A percentile compares a stretch with the other conserved stretches of the same genome.
Evolutionary conservation across 805 yeast species (phyloP).

Genomic region (Saccharomycopsis sp.): DNA sequence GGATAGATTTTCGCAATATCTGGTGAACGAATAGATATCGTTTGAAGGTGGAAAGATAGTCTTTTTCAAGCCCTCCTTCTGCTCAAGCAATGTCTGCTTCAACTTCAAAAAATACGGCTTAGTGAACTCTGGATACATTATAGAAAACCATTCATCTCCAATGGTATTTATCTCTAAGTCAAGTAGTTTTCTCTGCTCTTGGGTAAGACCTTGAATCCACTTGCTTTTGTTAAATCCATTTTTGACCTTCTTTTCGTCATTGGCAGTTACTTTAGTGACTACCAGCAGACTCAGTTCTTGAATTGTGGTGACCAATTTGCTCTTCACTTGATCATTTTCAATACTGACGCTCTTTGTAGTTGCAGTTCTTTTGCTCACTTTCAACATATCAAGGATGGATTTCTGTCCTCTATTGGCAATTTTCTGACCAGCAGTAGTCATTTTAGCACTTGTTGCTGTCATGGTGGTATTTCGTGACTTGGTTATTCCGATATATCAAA

Average conservation of each 20-base stretch:
- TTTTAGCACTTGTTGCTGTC: neutral
- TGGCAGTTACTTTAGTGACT: neutral
- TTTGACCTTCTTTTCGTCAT: neutral
- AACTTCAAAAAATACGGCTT: slow-evolving; percentile 78
- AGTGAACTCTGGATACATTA: slow-evolving; percentile 62
- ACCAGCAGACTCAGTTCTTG: neutral
- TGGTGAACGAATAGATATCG: slow-evolving; percentile 88
- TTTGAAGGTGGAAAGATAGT: slow-evolving; percentile 71
- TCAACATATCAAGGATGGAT: neutral
- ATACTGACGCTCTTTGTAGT: neutral
- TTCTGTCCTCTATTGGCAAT: neutral
- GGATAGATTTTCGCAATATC: slow-evolving; percentile 66
- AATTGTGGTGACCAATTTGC: neutral
- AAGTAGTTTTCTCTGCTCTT: slow-evolving; percentile 47
- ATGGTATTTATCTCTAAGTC: slow-evolving; percentile 62
- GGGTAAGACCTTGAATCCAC: slow-evolving; percentile 45
- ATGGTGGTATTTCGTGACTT: neutral
- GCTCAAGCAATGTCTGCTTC: slow-evolving; percentile 47
- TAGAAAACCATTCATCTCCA: slow-evolving; percentile 72
- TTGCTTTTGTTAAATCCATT: slow-evolving; percentile 29
- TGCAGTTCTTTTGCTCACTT: neutral
- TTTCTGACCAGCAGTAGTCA: neutral
- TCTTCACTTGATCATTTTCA: neutral
- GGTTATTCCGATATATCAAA: too few species aligned
- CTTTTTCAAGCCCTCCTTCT: slow-evolving; percentile 35